Conservation (phyloP, 495 filamentous ascomycete species). For the Acidiella bohemica region DNA sequence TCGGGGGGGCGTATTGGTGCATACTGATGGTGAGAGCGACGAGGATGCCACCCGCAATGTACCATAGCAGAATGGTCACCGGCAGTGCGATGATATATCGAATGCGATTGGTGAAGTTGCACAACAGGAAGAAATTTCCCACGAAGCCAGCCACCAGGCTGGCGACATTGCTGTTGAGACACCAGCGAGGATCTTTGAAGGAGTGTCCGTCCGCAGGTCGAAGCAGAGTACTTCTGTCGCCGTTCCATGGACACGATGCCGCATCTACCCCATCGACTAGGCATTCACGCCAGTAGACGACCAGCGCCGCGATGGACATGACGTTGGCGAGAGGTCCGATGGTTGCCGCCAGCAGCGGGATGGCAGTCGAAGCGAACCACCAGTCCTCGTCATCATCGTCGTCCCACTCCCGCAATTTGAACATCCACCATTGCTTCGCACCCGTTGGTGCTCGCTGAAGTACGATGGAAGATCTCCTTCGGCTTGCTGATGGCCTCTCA, state of each 20-base stretch:
- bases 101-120: slow-evolving; percentile 72
- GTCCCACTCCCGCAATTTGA: slow-evolving; percentile 12
- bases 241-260: background rate
- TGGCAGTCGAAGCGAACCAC: slow-evolving; percentile 70
- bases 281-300: slow-evolving; percentile 47
- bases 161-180: slow-evolving; percentile 43
- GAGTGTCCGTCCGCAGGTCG: slow-evolving; percentile 32
- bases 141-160: slow-evolving; percentile 53
- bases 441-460: background rate
- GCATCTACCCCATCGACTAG: slow-evolving; percentile 25
- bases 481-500: background rate
- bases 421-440: slow-evolving; percentile 9
- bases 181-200: slow-evolving; percentile 32
- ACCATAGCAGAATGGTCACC: slow-evolving; percentile 54
- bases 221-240: slow-evolving; percentile 16
- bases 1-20: slow-evolving; percentile 46
- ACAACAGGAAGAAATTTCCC: slow-evolving; percentile 59
- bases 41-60: slow-evolving; percentile 50
- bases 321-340: slow-evolving; percentile 63
- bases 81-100: slow-evolving; percentile 68
- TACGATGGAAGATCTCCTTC: slow-evolving; percentile 4
- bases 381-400: slow-evolving; percentile 34
- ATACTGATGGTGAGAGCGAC: slow-evolving; percentile 47
- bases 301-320: slow-evolving; percentile 59
- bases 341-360: slow-evolving; percentile 59